A percentile compares a stretch with the other conserved stretches of the same genome.
phyloP scores from a whole-genome alignment of 345 rosid species.

The Bruguiera parviflora region DNA sequence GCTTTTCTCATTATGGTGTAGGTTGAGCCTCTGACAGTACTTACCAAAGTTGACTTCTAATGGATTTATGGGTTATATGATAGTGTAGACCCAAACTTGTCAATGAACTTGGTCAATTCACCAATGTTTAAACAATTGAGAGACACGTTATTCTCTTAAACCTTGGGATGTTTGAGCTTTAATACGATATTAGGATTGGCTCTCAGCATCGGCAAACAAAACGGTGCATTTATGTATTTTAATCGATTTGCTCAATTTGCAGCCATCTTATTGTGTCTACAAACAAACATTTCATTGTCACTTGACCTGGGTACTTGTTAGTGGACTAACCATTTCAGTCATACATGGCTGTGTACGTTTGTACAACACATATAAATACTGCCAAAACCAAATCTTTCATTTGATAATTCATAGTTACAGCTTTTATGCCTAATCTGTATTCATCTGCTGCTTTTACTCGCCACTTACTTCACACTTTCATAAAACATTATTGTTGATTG shows the following conservation, averaged over 20 bases:
- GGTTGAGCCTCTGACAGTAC: neutral
- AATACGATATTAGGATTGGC: too few relatives aligned
- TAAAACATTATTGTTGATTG: neutral
- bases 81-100: neutral
- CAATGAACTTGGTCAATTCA: neutral
- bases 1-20: neutral
- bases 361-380: too few relatives aligned
- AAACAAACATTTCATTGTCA: too few relatives aligned
- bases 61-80: neutral
- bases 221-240: too few relatives aligned
- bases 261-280: too few relatives aligned
- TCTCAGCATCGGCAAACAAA: neutral
- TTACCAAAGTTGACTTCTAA: neutral
- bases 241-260: too few relatives aligned
- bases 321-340: too few relatives aligned
- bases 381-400: too few relatives aligned
- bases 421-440: neutral
- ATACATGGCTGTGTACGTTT: too few relatives aligned
- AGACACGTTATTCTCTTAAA: neutral
- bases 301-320: too few relatives aligned
- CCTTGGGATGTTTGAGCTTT: too few relatives aligned
- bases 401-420: too few relatives aligned
- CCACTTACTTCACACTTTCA: neutral
- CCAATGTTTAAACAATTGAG: neutral
- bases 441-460: neutral